A percentile compares a stretch with the other conserved stretches of the same genome.
These are phyloP conservation scores for Eremochloa ophiuroides DNA, from an alignment of 176 grass and related monocot genomes.

Conservation along the genomic window DNA sequence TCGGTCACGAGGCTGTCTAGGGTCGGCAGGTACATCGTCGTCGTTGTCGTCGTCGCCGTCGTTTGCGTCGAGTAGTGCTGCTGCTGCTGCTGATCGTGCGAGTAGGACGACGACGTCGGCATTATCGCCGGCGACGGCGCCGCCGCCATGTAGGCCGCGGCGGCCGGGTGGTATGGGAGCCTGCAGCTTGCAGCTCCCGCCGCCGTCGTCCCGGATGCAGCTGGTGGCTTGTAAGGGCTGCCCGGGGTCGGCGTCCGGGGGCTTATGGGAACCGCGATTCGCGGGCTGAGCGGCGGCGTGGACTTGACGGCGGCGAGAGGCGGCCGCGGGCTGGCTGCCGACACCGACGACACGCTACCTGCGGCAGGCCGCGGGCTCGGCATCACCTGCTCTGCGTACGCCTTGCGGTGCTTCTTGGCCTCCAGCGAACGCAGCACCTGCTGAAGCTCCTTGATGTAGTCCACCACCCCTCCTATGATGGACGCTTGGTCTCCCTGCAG, in stretches of 20 bases:
- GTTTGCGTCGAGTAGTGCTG: neutral
- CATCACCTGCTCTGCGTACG: slow-evolving; percentile 48
- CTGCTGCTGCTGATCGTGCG: neutral
- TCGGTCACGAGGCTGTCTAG: slow-evolving; percentile 35
- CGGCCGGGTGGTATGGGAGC: neutral
- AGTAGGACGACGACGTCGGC: slow-evolving; percentile 12
- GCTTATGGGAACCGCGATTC: slow-evolving; percentile 46
- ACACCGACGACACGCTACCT: slow-evolving; percentile 11
- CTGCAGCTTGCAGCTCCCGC: neutral
- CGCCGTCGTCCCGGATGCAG: neutral
- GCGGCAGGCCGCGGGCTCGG: slow-evolving; percentile 45
- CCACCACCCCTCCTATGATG: slow-evolving; percentile 81
- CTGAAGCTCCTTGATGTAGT: slow-evolving; percentile 89
- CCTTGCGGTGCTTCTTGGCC: slow-evolving; percentile 67
- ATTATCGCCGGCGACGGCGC: slow-evolving; percentile 27
- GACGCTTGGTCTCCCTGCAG: slow-evolving; percentile 71
- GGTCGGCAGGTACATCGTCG: slow-evolving; percentile 28
- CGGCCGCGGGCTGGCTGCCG: slow-evolving; percentile 23
- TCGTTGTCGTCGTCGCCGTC: neutral
- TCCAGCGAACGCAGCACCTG: slow-evolving; percentile 71
- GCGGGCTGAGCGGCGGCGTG: slow-evolving; percentile 53
- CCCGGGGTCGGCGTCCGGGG: slow-evolving; percentile 63
- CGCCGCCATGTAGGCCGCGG: slow-evolving; percentile 24
- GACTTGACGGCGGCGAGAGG: slow-evolving; percentile 27
- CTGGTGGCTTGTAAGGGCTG: slow-evolving; percentile 56